Evolutionary conservation across 352 stramenopile genomes (phyloP), one percentile per base, ranked within the genome.

Genomic region (Pythium chondricola): DNA sequence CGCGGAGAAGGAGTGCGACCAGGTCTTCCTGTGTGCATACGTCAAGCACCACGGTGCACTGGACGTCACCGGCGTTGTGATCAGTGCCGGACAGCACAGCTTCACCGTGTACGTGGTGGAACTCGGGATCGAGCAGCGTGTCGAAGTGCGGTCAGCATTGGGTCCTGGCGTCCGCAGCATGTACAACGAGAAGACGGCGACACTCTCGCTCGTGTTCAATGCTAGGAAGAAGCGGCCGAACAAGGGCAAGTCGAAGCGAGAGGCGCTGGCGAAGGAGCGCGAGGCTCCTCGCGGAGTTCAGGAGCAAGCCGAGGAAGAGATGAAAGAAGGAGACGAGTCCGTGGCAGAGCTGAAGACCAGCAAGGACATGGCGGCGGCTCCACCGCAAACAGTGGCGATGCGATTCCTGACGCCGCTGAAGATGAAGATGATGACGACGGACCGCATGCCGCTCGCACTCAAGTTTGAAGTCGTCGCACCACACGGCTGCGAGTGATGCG

Each of bases 11-110:
- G 69, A 75, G 20, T 85, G 70, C 37, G 81, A 93, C 42, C 69
- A 88, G 25, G 61, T 94, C 11, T 94, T 90, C 48, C 52, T 96
- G 47, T 86, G 78, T 40, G 70, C 83, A 4, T 90, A 86, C 50
- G 58, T 90, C 21, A 71, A 87, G 54, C 62, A 87, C 45, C 52
- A 81, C 42, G 69, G 67, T 14, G 67, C 69, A 35, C 44, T 88
- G 8, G 67, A 79, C 29, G 74, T 85, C 13, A 86, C 74, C 18
- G 83, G 72, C 17, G 64, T 83, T 20, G 67, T 94, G n/a, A 58
- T 93, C 31, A 86, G 76, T 44, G 66, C 74, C 40, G 82, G 84
- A 4, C 65, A 72, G 38, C 74, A 82, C 49, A 91, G 75, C 43
- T 91, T 92, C 42, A 93, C 81, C 1, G 61, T 92, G 21, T 76